A percentile compares a stretch with the other conserved stretches of the same genome.
These are phyloP conservation scores for Rhipidocladum racemiflorum DNA, from an alignment of 176 grass and related monocot genomes.

Conservation along the genomic window DNA sequence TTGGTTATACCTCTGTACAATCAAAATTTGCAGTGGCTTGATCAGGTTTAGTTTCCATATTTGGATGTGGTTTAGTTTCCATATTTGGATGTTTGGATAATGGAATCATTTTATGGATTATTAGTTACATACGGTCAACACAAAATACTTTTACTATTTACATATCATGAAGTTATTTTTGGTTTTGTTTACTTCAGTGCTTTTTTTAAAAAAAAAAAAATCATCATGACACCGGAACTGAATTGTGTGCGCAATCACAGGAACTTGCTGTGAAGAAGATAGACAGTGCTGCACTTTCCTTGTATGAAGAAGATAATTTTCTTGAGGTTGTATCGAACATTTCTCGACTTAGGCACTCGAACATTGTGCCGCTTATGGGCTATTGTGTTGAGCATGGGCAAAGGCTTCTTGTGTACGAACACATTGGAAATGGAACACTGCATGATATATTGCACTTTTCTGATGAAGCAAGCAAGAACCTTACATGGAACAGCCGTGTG, in stretches of 20 bases:
- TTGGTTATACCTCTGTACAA: background rate
- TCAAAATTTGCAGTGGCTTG: background rate
- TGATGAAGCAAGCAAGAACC: conserved; percentile 58
- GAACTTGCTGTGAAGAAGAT: conserved; percentile 89
- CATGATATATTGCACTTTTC: conserved; percentile 73
- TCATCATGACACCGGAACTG: conserved; percentile 7
- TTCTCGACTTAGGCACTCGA: conserved; percentile 74
- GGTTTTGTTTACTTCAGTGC: background rate
- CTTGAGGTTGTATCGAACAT: conserved; percentile 83
- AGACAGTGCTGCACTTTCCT: conserved; percentile 71
- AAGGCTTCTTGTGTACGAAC: conserved; percentile 78
- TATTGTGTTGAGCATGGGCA: conserved; percentile 83
- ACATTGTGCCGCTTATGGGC: conserved; percentile 69
- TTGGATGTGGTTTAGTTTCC: background rate
- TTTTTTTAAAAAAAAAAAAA: background rate
- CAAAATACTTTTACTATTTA: background rate
- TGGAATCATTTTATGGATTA: background rate
- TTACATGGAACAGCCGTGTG: conserved; percentile 79
- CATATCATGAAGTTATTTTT: background rate
- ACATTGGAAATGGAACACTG: conserved; percentile 69
- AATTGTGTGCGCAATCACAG: conserved; percentile 29
- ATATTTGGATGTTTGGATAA: background rate
- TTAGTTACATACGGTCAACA: background rate
- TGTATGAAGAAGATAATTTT: conserved; percentile 94
- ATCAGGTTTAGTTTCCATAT: background rate